A percentile compares a stretch with the other conserved stretches of the same genome.
phyloP scores from a whole-genome alignment of 208 protist genomes.

The Acanthamoeba sp. region DNA sequence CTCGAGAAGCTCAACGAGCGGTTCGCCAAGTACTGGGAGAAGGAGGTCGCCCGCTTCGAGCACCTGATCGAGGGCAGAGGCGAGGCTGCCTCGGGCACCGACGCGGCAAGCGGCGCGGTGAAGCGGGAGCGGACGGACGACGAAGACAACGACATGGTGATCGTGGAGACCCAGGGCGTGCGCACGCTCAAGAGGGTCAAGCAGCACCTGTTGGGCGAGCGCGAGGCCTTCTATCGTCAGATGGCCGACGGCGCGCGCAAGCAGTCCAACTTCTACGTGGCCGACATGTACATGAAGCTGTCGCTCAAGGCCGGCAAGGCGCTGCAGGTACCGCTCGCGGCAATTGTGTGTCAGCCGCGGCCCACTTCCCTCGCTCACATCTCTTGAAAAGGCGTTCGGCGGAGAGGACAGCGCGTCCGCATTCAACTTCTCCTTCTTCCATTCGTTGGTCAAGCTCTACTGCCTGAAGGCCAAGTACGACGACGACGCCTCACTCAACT shows the following conservation, averaged over 20 bases:
- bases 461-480: conserved; percentile 81
- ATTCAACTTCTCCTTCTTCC: conserved; percentile 84
- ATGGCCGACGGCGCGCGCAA: conserved; percentile 87
- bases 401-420: conserved; percentile 47
- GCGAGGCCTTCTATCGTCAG: conserved; percentile 79
- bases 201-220: conserved; percentile 76
- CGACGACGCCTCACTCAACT: no score
- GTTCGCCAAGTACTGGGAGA: conserved; percentile 70
- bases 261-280: conserved; percentile 85
- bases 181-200: conserved; percentile 75
- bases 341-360: neutral
- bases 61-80: conserved; percentile 48
- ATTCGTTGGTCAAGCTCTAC: conserved; percentile 87
- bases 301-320: conserved; percentile 82
- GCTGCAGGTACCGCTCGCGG: conserved; percentile 25
- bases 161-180: conserved; percentile 52
- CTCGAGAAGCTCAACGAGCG: conserved; percentile 85
- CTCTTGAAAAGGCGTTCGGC: conserved; percentile 56
- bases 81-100: neutral
- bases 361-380: neutral
- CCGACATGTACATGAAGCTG: conserved; percentile 86
- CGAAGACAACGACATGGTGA: neutral
- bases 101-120: neutral
- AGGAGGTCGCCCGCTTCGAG: conserved; percentile 44
- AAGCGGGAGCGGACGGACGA: conserved; percentile 44